Conservation (phyloP, 768 basidiomycete genomes). For the Asterophora lycoperdoides region DNA sequence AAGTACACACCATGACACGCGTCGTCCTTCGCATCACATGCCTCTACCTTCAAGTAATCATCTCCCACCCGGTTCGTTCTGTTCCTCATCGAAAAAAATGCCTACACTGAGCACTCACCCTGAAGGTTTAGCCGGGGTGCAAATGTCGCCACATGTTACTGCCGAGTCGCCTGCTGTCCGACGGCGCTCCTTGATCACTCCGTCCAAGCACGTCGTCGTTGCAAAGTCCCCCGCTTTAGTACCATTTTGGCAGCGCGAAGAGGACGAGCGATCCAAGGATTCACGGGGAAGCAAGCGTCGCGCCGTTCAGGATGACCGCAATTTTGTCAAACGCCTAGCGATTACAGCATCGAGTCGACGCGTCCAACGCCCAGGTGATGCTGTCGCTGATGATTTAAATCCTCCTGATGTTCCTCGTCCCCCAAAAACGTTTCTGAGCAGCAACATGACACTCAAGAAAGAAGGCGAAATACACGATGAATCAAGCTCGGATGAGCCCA, state of each 20-base stretch:
- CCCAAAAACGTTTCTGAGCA: conserved; percentile 4
- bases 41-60: conserved; percentile 1
- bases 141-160: background rate
- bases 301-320: conserved; percentile 5
- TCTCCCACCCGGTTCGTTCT: conserved; percentile 10
- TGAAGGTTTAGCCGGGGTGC: conserved; percentile 7
- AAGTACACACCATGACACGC: background rate
- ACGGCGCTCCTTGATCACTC: conserved; percentile 9
- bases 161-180: conserved; percentile 4
- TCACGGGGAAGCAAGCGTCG: conserved; percentile 3
- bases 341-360: conserved; percentile 7
- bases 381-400: background rate
- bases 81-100: background rate
- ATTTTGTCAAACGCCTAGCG: conserved; percentile 13
- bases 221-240: conserved; percentile 10
- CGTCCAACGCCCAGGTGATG: background rate
- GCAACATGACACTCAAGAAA: conserved; percentile 9
- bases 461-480: conserved; percentile 7
- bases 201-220: conserved; percentile 1
- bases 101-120: background rate
- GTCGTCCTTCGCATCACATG: background rate
- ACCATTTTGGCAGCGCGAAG: conserved; percentile 17
- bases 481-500: conserved; percentile 4
- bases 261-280: conserved; percentile 11
- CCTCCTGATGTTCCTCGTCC: background rate